These are phyloP conservation scores for Phytophthora palmivora DNA, from an alignment of 352 stramenopile genomes.

Conservation along the genomic window DNA sequence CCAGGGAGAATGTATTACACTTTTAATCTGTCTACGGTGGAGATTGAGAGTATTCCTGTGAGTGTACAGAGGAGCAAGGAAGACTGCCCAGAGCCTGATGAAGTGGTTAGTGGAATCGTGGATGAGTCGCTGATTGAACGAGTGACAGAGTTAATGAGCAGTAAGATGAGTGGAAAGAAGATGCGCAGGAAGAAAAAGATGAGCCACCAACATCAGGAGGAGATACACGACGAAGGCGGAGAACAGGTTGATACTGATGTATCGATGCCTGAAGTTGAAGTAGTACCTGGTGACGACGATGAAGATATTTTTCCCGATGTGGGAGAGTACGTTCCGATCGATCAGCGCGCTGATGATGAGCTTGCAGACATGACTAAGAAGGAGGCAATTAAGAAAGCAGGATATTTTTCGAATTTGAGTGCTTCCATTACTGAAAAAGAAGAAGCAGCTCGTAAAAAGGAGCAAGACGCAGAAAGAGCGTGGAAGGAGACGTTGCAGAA, in stretches of 20 bases:
- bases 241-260: constrained; percentile 6
- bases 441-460: constrained; percentile 44
- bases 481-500: constrained; percentile 73
- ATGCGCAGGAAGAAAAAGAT: constrained; percentile 60
- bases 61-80: constrained; percentile 80
- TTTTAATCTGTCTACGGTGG: constrained; percentile 53
- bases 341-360: constrained; percentile 45
- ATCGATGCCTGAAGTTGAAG: constrained; percentile 3
- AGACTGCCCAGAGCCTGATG: constrained; percentile 66
- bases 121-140: constrained; percentile 53
- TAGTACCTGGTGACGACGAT: constrained; percentile 37
- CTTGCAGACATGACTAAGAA: constrained; percentile 16
- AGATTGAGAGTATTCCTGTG: constrained; percentile 60
- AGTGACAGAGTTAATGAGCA: constrained; percentile 45
- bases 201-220: constrained; percentile 12
- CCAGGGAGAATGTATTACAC: constrained; percentile 81
- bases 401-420: constrained; percentile 79
- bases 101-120: constrained; percentile 62
- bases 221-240: neutral
- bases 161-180: constrained; percentile 35
- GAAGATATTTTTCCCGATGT: constrained; percentile 83
- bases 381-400: constrained; percentile 29
- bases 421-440: constrained; percentile 70
- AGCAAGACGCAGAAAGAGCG: constrained; percentile 49
- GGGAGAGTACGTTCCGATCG: constrained; percentile 73